Base-by-base conservation (phyloP, 2,329 filamentous ascomycete species). In the Stagonosporopsis rhizophila region DNA sequence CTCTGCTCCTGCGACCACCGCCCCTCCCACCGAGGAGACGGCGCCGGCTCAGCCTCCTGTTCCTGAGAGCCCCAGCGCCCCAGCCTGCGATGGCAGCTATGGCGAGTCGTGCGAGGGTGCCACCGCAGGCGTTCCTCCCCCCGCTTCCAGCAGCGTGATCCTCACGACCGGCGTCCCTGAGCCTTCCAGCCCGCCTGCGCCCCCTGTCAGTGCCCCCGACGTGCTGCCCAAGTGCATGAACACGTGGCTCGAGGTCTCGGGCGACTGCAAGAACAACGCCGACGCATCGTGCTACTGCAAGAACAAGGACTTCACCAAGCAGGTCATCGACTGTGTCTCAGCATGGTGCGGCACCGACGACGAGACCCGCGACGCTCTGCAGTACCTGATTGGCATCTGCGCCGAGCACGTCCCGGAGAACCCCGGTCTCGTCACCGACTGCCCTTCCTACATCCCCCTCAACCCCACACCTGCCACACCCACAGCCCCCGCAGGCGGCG, bases 311-410 rank as follows among this genome's bases (percentile, higher is more conserved):
- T 94, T 95, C 79, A 90, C 92, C 72, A 82, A 87, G 76, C 88
- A 88, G 72, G 87, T 97, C 75, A 94, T 90, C 76, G 80, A 85
- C 60, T 98, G 94, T 80, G 83, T 98, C 67, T 86, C 88, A 70
- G 85, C 92, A 54, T 89, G 92, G 83, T 89, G 69, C 88, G 61
- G 62, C 62, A 82, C 83, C 57, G 83, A 83, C 59, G 80, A 84
- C 41, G 84, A 90, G 72, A 83, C 94, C 66, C 82, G 86, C 51
- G 79, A 87, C 67, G 91, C 92, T 58, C 83, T 95, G 57, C 84
- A 85, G 69, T 96, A 91, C 86, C 89, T 97, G 82, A 89, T 93
- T 77, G 93, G 93, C 75, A 91, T 98, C 79, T 98, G 94, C 81
- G 92, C 90, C 55, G 79, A 84, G 49, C 88, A 89, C 77, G 84